These are phyloP conservation scores for Hypsizygus marmoreus DNA, from an alignment of 768 basidiomycete species.

Conservation along the genomic window DNA sequence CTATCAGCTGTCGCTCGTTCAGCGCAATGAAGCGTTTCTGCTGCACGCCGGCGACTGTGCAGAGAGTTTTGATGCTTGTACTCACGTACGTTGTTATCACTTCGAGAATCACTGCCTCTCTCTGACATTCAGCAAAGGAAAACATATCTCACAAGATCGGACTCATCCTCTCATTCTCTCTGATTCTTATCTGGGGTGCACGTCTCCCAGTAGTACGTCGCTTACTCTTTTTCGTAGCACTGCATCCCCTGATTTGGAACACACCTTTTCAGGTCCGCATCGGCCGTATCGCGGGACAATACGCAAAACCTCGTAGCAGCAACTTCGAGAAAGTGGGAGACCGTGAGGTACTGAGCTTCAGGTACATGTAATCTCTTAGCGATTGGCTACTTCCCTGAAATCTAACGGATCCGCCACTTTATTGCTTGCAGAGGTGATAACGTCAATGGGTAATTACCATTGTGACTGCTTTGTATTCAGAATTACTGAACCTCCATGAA, in stretches of 20 bases:
- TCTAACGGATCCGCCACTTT: slow-evolving; percentile 1
- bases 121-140: slow-evolving; percentile 48
- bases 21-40: slow-evolving; percentile 87
- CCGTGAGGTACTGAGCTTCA: slow-evolving; percentile 80
- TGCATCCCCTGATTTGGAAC: neutral
- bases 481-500: too few species aligned
- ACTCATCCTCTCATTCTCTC: slow-evolving; percentile 90
- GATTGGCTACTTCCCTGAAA: too few species aligned
- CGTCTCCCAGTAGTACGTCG: slow-evolving; percentile 83
- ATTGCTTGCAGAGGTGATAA: slow-evolving; percentile 79
- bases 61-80: slow-evolving; percentile 93
- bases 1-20: slow-evolving; percentile 76
- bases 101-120: slow-evolving; percentile 4
- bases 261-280: slow-evolving; percentile 60
- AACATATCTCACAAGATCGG: slow-evolving; percentile 88
- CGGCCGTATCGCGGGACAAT: slow-evolving; percentile 94
- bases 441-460: slow-evolving; percentile 74
- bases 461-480: slow-evolving; percentile 12
- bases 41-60: slow-evolving; percentile 98
- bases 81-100: slow-evolving; percentile 55
- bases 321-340: slow-evolving; percentile 76
- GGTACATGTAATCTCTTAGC: slow-evolving; percentile 49
- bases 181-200: slow-evolving; percentile 93
- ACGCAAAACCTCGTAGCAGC: slow-evolving; percentile 92
- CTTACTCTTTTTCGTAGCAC: neutral